These are phyloP conservation scores for Fusarium sp. DNA, from an alignment of 2,329 filamentous ascomycete species.

Conservation along the genomic window DNA sequence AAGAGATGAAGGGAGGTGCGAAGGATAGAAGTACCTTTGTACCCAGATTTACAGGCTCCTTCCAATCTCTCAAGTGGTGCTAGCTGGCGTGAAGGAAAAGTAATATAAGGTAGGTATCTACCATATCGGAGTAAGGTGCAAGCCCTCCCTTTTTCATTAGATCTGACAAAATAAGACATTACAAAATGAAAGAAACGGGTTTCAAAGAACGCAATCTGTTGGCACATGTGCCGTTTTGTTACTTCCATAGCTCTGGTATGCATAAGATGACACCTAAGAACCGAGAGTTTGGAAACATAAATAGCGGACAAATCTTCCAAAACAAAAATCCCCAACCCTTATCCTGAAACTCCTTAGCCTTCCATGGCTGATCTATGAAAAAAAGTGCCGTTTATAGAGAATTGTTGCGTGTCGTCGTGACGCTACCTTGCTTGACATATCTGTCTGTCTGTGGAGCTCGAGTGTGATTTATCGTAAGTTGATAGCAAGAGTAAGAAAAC, in stretches of 20 bases:
- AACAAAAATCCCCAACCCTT: conserved; percentile 1
- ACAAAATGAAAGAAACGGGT: background rate
- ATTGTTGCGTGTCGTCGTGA: conserved; percentile 38
- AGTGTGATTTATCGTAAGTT: conserved; percentile 24
- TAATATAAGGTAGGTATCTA: too few relatives aligned
- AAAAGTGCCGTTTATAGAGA: conserved; percentile 24
- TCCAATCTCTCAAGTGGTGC: background rate
- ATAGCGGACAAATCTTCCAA: background rate
- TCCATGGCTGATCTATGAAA: conserved; percentile 31
- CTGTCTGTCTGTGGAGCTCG: conserved; percentile 22
- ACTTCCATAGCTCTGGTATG: background rate
- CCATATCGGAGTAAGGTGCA: conserved; percentile 4
- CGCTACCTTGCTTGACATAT: conserved; percentile 27
- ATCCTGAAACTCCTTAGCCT: conserved; percentile 23
- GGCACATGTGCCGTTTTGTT: background rate
- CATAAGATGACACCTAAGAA: background rate
- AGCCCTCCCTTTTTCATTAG: conserved; percentile 1
- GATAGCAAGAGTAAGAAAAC: conserved; percentile 18
- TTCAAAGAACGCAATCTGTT: conserved; percentile 1
- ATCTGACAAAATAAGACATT: background rate
- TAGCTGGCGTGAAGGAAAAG: background rate
- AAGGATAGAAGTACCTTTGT: background rate
- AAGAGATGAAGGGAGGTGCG: background rate
- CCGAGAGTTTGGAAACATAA: background rate
- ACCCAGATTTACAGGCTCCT: background rate